Evolutionary conservation across 768 basidiomycete genomes (phyloP), one percentile per base, ranked within the genome.

Genomic region (Trametes punicea): DNA sequence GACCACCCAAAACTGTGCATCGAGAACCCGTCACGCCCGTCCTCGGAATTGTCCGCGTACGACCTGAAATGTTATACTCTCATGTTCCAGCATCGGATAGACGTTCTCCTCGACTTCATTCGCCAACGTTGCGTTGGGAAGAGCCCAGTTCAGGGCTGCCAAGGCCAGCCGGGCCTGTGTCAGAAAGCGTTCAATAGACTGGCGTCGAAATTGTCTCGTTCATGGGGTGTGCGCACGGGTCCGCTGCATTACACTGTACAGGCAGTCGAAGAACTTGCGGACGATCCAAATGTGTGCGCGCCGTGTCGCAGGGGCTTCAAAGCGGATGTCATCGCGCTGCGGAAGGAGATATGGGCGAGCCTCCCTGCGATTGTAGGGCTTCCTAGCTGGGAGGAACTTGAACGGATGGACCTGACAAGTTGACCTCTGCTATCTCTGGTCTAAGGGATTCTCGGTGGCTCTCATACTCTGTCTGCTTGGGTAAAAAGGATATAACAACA

Each of bases 81-180:
- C 34, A 79, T 84, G 77, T 83, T 74, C 66, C 82, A 84, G 67
- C 71, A 79, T 51, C 78, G 83, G 20, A 61, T 82, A 20, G 73
- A 78, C 31, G 45, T 74, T 33, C 72, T 79, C 50, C 70, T 80
- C 7, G 70, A 77, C 36, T 84, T 84, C 60, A 69, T 79, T 10
- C 78, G 78, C 36, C 60, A 68, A 29, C 70, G 75, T 26, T 78
- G 76, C 56, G 69, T 68, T 3, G 68, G 71, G 25, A 55, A 62
- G 9, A 26, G 21, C 1, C 40, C 58, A 2, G 6, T 33, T 11
- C 38, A 44, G 34, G 23, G 11, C 0, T 59, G 58, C n/a, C 25
- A 30, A 4, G 51, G 62, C 27, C 41, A 47, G 46, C 52, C 60
- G 15, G 66, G 58, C 5, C 26, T 58, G n/a, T 82, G 81, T 60